Conservation (phyloP, 2,329 filamentous ascomycete genomes). For the Sclerotinia borealis region DNA sequence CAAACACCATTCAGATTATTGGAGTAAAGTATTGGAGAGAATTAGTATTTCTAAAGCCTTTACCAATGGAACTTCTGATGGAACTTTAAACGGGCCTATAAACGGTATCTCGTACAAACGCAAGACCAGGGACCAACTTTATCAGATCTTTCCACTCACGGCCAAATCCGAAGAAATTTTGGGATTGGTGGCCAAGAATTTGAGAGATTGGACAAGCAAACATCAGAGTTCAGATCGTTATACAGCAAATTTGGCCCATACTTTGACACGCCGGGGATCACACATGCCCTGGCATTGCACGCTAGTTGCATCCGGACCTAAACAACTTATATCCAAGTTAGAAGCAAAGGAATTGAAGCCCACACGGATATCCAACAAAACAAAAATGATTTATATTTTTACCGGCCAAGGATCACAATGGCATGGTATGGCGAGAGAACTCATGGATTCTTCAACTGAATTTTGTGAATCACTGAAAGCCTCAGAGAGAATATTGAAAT, state of each 20-base stretch:
- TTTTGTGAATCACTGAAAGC: conserved; percentile 32
- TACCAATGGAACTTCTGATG: neutral
- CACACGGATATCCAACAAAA: neutral
- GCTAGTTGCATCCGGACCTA: neutral
- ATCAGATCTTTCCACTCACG: neutral
- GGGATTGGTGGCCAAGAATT: neutral
- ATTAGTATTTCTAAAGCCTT: neutral
- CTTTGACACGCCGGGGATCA: neutral
- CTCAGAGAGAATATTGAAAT: conserved; percentile 24
- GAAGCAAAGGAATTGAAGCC: neutral
- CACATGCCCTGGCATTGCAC: neutral
- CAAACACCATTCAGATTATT: neutral
- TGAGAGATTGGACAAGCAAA: neutral
- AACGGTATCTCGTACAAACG: neutral
- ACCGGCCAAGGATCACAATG: conserved; percentile 22
- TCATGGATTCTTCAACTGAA: conserved; percentile 26
- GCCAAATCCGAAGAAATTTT: neutral
- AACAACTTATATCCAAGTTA: neutral
- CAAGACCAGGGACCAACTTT: neutral
- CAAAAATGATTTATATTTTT: conserved; percentile 14
- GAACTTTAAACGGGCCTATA: neutral
- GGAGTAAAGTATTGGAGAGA: neutral
- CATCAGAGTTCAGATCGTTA: neutral
- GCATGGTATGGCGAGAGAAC: conserved; percentile 19
- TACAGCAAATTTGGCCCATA: neutral